Conservation (phyloP, 2,329 filamentous ascomycete species). For the Aspergillus sp. region DNA sequence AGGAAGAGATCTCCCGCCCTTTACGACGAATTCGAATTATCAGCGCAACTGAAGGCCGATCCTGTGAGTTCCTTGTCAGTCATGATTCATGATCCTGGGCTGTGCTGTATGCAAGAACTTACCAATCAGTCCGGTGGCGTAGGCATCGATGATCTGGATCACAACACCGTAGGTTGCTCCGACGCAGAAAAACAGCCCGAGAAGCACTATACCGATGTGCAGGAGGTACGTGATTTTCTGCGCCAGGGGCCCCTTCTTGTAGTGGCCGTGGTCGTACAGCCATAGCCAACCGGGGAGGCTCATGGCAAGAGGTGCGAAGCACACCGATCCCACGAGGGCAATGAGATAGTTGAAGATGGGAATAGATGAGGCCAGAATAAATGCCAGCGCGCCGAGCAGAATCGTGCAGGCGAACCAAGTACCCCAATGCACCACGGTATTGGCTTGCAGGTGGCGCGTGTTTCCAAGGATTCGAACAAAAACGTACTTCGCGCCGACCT, state of each 20-base stretch:
- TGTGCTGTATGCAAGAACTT: neutral
- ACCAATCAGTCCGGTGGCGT: slow-evolving; percentile 13
- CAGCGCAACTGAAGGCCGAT: slow-evolving; percentile 17
- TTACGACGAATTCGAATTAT: slow-evolving; percentile 12
- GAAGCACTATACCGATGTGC: slow-evolving; percentile 44
- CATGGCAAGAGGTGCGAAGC: slow-evolving; percentile 54
- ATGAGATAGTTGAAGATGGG: slow-evolving; percentile 57
- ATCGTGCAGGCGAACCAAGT: slow-evolving; percentile 52
- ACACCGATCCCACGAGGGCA: slow-evolving; percentile 50
- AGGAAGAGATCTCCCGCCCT: neutral
- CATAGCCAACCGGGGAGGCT: slow-evolving; percentile 52
- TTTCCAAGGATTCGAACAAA: slow-evolving; percentile 57
- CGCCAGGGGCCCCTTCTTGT: slow-evolving; percentile 36
- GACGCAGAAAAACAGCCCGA: slow-evolving; percentile 50
- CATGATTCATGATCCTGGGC: no score
- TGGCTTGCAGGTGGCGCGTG: slow-evolving; percentile 53
- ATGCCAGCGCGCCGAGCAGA: slow-evolving; percentile 45
- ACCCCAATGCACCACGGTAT: slow-evolving; percentile 52
- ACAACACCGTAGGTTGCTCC: slow-evolving; percentile 41
- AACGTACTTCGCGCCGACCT: slow-evolving; percentile 52
- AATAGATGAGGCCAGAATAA: slow-evolving; percentile 54
- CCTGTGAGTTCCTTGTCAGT: neutral
- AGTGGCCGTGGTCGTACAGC: slow-evolving; percentile 49
- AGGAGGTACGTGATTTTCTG: slow-evolving; percentile 42
- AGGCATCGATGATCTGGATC: slow-evolving; percentile 19